Evolutionary conservation across 345 rosid genomes (phyloP).

Genomic region (Pelargonium nanum): DNA sequence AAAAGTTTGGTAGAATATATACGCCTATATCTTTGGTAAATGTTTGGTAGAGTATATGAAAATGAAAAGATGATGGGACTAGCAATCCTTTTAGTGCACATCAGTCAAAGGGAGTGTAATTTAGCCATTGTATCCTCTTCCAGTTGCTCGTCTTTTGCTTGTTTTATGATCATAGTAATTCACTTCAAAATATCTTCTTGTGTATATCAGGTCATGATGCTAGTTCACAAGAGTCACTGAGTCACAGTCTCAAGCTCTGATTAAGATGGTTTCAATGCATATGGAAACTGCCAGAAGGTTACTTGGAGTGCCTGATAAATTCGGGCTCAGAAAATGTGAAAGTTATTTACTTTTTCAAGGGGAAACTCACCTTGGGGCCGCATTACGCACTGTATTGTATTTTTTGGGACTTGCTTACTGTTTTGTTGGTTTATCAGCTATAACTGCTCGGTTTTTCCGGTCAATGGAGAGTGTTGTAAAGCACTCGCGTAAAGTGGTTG

Average conservation of each 20-base stretch:
- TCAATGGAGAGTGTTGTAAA: slow-evolving; percentile 93
- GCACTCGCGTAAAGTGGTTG: slow-evolving; percentile 67
- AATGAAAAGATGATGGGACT: background rate
- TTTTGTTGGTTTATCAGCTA: slow-evolving; percentile 77
- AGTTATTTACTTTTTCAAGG: slow-evolving; percentile 43
- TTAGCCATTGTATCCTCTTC: background rate
- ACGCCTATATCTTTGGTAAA: too few relatives aligned
- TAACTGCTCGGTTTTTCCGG: slow-evolving; percentile 65
- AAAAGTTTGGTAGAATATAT: background rate
- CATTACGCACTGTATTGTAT: slow-evolving; percentile 40
- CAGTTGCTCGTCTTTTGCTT: background rate
- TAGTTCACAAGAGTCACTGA: slow-evolving; percentile 12
- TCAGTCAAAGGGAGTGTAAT: background rate
- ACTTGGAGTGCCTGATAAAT: slow-evolving; percentile 14
- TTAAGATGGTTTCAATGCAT: slow-evolving; percentile 29
- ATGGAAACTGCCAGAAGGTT: slow-evolving; percentile 13
- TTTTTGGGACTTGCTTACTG: slow-evolving; percentile 74
- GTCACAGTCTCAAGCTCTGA: slow-evolving; percentile 12
- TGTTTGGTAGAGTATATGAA: background rate
- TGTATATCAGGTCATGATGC: slow-evolving; percentile 15
- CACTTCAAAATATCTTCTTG: slow-evolving; percentile 1
- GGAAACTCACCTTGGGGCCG: slow-evolving; percentile 45
- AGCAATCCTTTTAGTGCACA: too few relatives aligned
- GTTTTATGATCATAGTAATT: background rate
- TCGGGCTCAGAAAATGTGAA: slow-evolving; percentile 35